phyloP scores from a whole-genome alignment of 2,329 filamentous ascomycete genomes.

The Fusarium sp. region DNA sequence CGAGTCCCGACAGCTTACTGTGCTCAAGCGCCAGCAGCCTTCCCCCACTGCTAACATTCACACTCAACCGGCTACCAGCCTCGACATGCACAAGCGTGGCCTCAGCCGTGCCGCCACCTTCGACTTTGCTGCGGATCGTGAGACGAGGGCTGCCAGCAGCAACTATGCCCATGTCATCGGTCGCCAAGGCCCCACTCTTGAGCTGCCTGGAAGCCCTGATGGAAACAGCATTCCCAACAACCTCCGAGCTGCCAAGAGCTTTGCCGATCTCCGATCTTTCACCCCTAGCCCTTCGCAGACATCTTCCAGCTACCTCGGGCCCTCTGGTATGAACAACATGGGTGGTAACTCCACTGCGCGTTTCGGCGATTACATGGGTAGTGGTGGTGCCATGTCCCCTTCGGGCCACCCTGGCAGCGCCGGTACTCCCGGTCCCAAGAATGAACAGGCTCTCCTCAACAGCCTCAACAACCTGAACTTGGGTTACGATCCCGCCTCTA shows the following conservation, averaged over 20 bases:
- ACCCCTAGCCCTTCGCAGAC: constrained; percentile 90
- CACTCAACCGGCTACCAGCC: constrained; percentile 69
- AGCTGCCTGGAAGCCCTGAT: constrained; percentile 84
- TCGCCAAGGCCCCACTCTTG: constrained; percentile 85
- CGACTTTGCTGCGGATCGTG: constrained; percentile 87
- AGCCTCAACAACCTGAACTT: constrained; percentile 64
- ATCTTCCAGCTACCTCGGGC: constrained; percentile 78
- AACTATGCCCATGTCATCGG: constrained; percentile 79
- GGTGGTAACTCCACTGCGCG: constrained; percentile 52
- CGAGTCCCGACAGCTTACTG: constrained; percentile 89
- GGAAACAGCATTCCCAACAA: constrained; percentile 74
- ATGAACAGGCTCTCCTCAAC: constrained; percentile 57
- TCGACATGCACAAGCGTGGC: constrained; percentile 83
- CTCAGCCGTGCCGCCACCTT: constrained; percentile 96
- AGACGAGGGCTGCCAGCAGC: constrained; percentile 71
- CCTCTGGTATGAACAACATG: constrained; percentile 67
- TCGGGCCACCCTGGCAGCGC: constrained; percentile 51
- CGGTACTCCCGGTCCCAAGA: constrained; percentile 54
- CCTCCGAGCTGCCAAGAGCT: constrained; percentile 93
- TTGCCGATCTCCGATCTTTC: constrained; percentile 93
- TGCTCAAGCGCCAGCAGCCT: constrained; percentile 75
- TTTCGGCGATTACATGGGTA: constrained; percentile 59
- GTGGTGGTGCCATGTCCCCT: constrained; percentile 51
- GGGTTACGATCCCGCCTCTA: constrained; percentile 61
- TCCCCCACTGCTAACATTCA: constrained; percentile 66